Conservation (phyloP, 2,329 filamentous ascomycete genomes). For the Colletotrichum paranaense region DNA sequence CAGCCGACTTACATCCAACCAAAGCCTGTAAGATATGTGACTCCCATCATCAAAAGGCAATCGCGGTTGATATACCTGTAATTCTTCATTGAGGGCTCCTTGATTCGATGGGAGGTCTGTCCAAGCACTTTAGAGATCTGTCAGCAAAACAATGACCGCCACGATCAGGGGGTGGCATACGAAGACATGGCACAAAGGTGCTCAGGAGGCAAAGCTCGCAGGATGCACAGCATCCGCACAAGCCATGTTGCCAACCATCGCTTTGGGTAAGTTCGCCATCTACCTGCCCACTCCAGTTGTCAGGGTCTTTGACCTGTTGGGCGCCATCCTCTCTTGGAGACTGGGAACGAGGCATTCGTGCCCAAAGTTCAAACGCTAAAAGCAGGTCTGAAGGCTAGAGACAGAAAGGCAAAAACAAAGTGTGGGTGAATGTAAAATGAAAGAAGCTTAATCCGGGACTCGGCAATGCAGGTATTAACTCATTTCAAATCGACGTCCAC, state of each 20-base stretch:
- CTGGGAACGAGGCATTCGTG: neutral
- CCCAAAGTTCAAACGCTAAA: neutral
- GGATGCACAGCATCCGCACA: neutral
- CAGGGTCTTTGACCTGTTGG: neutral
- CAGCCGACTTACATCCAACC: neutral
- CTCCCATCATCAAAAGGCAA: constrained; percentile 1
- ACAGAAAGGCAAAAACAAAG: neutral
- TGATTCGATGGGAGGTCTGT: neutral
- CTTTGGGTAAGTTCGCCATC: neutral
- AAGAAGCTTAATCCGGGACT: neutral
- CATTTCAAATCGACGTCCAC: neutral
- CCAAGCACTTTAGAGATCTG: neutral
- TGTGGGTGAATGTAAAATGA: neutral
- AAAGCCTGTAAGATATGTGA: neutral
- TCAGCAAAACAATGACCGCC: neutral
- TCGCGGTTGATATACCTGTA: neutral
- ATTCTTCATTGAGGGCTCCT: neutral
- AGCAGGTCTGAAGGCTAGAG: neutral
- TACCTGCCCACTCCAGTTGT: neutral
- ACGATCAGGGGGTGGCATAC: neutral
- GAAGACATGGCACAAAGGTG: neutral
- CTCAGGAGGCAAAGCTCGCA: neutral
- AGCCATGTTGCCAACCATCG: neutral
- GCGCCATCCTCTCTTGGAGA: neutral
- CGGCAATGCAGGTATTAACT: neutral